Percentiles rank a stretch among this genome's conserved stretches.
These are phyloP conservation scores for Russula virescens DNA, from an alignment of 768 basidiomycete genomes.

Conservation along the genomic window DNA sequence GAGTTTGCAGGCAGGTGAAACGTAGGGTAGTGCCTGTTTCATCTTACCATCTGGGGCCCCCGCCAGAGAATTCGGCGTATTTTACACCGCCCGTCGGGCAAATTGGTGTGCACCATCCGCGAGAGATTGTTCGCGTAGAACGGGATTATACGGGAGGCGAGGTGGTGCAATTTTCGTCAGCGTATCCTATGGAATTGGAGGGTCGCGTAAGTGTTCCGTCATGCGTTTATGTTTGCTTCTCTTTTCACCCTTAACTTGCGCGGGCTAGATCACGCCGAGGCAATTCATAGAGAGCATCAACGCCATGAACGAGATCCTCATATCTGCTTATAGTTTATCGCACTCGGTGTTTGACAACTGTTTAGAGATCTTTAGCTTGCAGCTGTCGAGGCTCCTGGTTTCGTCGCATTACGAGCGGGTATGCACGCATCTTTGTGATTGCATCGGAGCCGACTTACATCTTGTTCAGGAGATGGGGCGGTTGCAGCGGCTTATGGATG, in stretches of 20 bases:
- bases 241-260: neutral
- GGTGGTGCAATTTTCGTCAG: slow-evolving; percentile 80
- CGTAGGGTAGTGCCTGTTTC: slow-evolving; percentile 69
- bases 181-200: slow-evolving; percentile 89
- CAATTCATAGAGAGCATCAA: slow-evolving; percentile 89
- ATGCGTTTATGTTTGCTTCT: neutral
- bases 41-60: slow-evolving; percentile 80
- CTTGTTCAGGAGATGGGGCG: slow-evolving; percentile 65
- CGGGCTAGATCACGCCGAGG: slow-evolving; percentile 74
- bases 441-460: neutral
- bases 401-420: slow-evolving; percentile 83
- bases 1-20: slow-evolving; percentile 22
- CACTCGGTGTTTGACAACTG: slow-evolving; percentile 73
- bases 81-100: slow-evolving; percentile 77
- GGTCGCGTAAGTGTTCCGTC: slow-evolving; percentile 62
- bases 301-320: slow-evolving; percentile 80
- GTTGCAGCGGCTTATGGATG: slow-evolving; percentile 55
- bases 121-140: slow-evolving; percentile 88
- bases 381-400: slow-evolving; percentile 64
- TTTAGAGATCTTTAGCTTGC: slow-evolving; percentile 72
- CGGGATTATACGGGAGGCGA: slow-evolving; percentile 91
- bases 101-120: slow-evolving; percentile 84
- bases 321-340: slow-evolving; percentile 75
- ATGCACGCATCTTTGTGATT: slow-evolving; percentile 22
- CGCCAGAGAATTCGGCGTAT: slow-evolving; percentile 69